Base-by-base conservation (phyloP, 768 basidiomycete species). In the Pisolithus microcarpus region DNA sequence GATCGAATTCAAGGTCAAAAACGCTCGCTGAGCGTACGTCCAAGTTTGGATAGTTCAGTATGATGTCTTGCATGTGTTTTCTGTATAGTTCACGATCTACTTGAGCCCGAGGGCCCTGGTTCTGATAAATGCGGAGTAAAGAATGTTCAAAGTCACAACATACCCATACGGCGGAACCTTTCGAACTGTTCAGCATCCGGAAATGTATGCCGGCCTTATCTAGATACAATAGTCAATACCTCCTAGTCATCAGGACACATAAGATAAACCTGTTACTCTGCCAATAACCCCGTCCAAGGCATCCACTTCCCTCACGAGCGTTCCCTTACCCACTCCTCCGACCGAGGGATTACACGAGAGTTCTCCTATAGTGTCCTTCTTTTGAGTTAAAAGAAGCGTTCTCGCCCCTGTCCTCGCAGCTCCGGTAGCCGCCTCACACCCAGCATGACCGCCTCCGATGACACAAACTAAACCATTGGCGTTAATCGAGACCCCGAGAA, bases 301-400 rank as follows among this genome's bases (percentile, higher is more conserved):
- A 61, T 95, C 92, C 5, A 95, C 82, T 65, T 95, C 92, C 39
- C 86, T 74, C n/a, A 94, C 89, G 28, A 95, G 72, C 0, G 85
- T 92, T 18, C 92, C 92, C 68, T 95, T 95, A 5, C 92, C 92
- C 4, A 95, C 83, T 18, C 91, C 91, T 7, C 92, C 92, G 52
- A 94, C 86, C 1, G 88, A 91, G 2, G 92, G 92, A 65, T 95
- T 95, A 59, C 92, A 95, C 19, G 90, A 92, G 60, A 95, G 70
- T 54, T 80, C 82, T 31, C 92, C 92, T 43, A 95, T 80, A 0
- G 83, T 91, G 46, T 87, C 83, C 15, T 89, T 61, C 48, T 78
- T 84, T 65, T 92, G 91, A 1, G 92, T 95, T 51, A 95, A 66
- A 7, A 95, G 73, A 8, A 91, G 58, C 0, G 91, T 93, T 54